Percentiles rank a stretch among this genome's conserved stretches.
phyloP scores from a whole-genome alignment of 305 asterid species.

The Ajuga reptans region DNA sequence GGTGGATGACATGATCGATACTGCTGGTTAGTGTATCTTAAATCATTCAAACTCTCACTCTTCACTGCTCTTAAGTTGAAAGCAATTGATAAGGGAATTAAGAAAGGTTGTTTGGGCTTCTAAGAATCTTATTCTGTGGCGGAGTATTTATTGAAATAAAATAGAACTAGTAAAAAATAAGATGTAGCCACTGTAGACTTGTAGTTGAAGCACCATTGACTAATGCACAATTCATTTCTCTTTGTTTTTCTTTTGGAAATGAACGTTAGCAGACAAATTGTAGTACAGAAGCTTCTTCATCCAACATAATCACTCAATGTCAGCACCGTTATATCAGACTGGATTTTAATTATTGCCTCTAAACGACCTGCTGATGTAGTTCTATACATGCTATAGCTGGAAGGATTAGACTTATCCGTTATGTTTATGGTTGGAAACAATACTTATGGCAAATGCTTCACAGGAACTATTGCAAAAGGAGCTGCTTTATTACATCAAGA shows the following conservation, averaged over 20 bases:
- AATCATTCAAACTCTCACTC: slow-evolving; percentile 2
- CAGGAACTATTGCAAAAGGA: slow-evolving; percentile 90
- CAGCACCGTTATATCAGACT: background rate
- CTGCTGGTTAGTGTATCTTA: slow-evolving; percentile 62
- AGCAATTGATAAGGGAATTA: background rate
- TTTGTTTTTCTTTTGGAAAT: background rate
- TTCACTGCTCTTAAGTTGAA: background rate
- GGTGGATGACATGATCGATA: slow-evolving; percentile 98
- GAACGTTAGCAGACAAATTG: background rate
- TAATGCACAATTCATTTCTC: background rate
- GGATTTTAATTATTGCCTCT: background rate
- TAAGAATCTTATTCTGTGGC: background rate
- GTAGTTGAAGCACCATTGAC: slow-evolving; percentile 11
- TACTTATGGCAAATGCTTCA: slow-evolving; percentile 19
- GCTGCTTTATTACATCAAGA: slow-evolving; percentile 87
- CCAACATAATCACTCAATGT: background rate
- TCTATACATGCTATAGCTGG: background rate
- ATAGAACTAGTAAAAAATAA: background rate
- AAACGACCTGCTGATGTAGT: background rate
- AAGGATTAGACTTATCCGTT: slow-evolving; percentile 1
- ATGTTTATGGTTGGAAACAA: slow-evolving; percentile 1
- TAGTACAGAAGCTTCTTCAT: background rate
- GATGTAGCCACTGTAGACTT: background rate
- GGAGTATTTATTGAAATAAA: slow-evolving; percentile 9
- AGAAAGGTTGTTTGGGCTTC: background rate